These are phyloP conservation scores for Vigna angularis DNA, from an alignment of 306 rosid genomes.

Conservation along the genomic window DNA sequence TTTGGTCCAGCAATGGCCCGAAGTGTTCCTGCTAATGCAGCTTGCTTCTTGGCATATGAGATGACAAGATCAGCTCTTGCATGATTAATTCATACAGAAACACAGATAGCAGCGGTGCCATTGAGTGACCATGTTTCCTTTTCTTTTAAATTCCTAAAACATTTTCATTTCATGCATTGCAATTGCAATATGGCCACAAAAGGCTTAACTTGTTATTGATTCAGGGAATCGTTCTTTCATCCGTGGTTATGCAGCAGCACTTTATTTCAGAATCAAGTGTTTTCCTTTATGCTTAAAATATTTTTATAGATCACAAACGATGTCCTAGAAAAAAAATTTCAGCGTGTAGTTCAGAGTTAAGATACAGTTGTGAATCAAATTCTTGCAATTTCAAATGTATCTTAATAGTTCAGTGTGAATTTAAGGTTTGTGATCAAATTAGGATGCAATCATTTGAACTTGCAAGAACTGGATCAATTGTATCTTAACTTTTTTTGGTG, in stretches of 20 bases:
- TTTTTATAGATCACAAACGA: neutral
- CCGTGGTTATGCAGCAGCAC: conserved; percentile 14
- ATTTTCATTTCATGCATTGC: conserved; percentile 21
- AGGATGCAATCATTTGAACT: conserved; percentile 35
- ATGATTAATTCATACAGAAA: conserved; percentile 42
- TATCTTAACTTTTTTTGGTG: too few relatives aligned
- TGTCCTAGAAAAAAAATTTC: neutral
- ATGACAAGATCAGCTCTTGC: conserved; percentile 84
- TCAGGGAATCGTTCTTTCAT: conserved; percentile 44
- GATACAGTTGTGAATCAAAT: neutral
- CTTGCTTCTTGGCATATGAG: conserved; percentile 97
- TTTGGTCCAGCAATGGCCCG: conserved; percentile 95
- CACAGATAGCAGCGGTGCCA: conserved; percentile 19
- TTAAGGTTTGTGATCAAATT: neutral
- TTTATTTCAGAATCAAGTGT: neutral
- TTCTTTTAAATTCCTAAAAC: neutral
- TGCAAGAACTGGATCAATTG: conserved; percentile 14
- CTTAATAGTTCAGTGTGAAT: neutral
- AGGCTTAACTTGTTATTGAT: conserved; percentile 20
- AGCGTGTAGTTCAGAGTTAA: neutral
- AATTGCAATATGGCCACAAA: conserved; percentile 26
- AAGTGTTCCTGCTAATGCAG: conserved; percentile 95
- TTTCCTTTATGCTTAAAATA: conserved; percentile 7
- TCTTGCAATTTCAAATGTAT: neutral
- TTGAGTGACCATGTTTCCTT: conserved; percentile 26